These are phyloP conservation scores for Calonectria pseudoreteaudii DNA, from an alignment of 2,329 filamentous ascomycete species.

Conservation along the genomic window DNA sequence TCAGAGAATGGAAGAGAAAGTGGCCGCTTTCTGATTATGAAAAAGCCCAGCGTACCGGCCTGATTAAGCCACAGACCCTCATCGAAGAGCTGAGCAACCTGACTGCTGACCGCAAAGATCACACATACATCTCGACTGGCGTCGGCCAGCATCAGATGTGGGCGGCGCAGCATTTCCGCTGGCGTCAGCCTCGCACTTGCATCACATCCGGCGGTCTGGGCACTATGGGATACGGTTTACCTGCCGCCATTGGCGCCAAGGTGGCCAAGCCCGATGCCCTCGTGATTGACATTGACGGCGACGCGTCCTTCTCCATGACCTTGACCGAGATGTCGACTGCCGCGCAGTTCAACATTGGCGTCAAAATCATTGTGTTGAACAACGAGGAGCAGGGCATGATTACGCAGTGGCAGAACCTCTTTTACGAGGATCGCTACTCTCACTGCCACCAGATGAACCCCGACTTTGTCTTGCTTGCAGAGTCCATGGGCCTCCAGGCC, in stretches of 20 bases:
- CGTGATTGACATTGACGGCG: constrained; percentile 96
- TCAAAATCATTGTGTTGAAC: constrained; percentile 95
- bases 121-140: constrained; percentile 90
- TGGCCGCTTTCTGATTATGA: constrained; percentile 90
- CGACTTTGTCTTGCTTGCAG: constrained; percentile 90
- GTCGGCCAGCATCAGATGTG: constrained; percentile 99
- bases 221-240: constrained; percentile 92
- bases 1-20: constrained; percentile 88
- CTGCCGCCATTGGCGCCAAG: constrained; percentile 94
- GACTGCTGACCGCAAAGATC: constrained; percentile 81
- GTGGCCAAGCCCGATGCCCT: constrained; percentile 79
- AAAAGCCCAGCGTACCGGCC: constrained; percentile 76
- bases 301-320: constrained; percentile 98
- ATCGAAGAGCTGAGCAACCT: constrained; percentile 91
- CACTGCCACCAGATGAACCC: constrained; percentile 96
- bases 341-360: constrained; percentile 93
- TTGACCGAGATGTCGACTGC: constrained; percentile 93
- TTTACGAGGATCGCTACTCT: constrained; percentile 92
- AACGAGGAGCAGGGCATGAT: constrained; percentile 99
- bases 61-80: constrained; percentile 94
- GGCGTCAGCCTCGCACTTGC: constrained; percentile 91
- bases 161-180: constrained; percentile 96
- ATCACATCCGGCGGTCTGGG: constrained; percentile 95
- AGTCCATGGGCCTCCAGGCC: constrained; percentile 89
- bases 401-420: constrained; percentile 97